These are phyloP conservation scores for Pisolithus orientalis DNA, from an alignment of 768 basidiomycete genomes.

Conservation along the genomic window DNA sequence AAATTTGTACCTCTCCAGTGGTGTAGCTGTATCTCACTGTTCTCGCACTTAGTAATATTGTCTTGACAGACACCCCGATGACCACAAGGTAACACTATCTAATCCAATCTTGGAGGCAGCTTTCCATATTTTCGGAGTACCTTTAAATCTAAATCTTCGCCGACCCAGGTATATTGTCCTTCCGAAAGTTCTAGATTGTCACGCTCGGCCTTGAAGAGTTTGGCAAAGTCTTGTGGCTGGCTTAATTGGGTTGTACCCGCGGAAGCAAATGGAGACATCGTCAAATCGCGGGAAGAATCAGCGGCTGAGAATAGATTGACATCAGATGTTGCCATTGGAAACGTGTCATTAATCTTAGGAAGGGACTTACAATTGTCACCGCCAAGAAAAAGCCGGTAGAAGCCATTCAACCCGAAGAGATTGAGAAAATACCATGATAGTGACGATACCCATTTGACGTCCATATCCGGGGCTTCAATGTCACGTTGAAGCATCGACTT, in stretches of 20 bases:
- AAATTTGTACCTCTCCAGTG: slow-evolving; percentile 18
- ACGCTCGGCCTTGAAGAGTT: slow-evolving; percentile 84
- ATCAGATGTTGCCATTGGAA: slow-evolving; percentile 7
- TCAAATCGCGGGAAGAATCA: slow-evolving; percentile 72
- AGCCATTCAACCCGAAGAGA: slow-evolving; percentile 93
- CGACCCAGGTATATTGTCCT: slow-evolving; percentile 79
- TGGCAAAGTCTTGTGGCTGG: slow-evolving; percentile 79
- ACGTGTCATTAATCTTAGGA: slow-evolving; percentile 1
- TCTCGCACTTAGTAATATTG: slow-evolving; percentile 16
- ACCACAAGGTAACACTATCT: slow-evolving; percentile 9
- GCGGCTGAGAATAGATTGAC: slow-evolving; percentile 47
- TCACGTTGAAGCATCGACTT: slow-evolving; percentile 97
- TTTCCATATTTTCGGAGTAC: slow-evolving; percentile 76
- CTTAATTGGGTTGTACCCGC: slow-evolving; percentile 40
- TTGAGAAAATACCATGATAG: slow-evolving; percentile 99
- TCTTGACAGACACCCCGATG: slow-evolving; percentile 2
- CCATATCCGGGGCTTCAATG: slow-evolving; percentile 92
- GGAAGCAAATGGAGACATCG: slow-evolving; percentile 59
- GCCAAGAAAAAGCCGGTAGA: slow-evolving; percentile 92
- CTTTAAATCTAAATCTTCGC: slow-evolving; percentile 71
- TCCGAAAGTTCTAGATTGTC: slow-evolving; percentile 93
- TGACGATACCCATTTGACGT: slow-evolving; percentile 98
- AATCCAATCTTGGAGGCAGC: slow-evolving; percentile 28
- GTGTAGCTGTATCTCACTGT: slow-evolving; percentile 19
- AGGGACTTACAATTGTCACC: slow-evolving; percentile 70